Conservation (phyloP, 2,329 filamentous ascomycete genomes). For the Akanthomyces uredinophilus region DNA sequence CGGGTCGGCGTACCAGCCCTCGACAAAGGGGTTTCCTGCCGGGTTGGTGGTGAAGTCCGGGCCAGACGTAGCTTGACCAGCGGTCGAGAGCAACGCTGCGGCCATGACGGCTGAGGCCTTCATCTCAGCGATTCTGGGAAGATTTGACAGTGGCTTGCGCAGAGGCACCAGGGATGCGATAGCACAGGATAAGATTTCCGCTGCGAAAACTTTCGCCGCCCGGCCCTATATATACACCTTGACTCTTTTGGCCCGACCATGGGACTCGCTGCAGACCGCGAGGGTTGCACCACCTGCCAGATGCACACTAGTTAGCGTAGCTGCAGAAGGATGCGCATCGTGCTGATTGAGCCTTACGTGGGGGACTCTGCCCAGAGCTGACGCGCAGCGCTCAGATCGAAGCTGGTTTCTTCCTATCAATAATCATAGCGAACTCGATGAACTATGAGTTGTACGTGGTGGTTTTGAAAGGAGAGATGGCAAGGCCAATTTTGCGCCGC, state of each 20-base stretch:
- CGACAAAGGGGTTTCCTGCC: conserved; percentile 43
- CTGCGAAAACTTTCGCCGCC: background rate
- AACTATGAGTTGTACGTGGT: background rate
- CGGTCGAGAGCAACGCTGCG: background rate
- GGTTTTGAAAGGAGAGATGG: background rate
- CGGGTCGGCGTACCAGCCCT: conserved; percentile 47
- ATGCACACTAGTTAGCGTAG: conserved; percentile 13
- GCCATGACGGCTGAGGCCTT: background rate
- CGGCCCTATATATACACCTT: background rate
- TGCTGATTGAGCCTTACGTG: background rate
- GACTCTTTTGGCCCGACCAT: background rate
- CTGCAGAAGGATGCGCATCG: conserved; percentile 3
- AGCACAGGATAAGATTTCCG: background rate
- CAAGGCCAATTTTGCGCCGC: background rate
- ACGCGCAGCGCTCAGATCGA: background rate
- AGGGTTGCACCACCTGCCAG: background rate
- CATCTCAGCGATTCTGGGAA: background rate
- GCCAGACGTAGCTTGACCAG: background rate
- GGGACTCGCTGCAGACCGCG: background rate
- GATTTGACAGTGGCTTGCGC: background rate
- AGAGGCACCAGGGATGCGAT: background rate
- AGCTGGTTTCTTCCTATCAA: background rate
- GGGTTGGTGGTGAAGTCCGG: conserved; percentile 36
- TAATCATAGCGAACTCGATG: no score
- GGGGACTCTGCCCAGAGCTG: background rate